Evolutionary conservation across 1,139 yeast genomes (phyloP).

Genomic region (Ogataea hybrid): DNA sequence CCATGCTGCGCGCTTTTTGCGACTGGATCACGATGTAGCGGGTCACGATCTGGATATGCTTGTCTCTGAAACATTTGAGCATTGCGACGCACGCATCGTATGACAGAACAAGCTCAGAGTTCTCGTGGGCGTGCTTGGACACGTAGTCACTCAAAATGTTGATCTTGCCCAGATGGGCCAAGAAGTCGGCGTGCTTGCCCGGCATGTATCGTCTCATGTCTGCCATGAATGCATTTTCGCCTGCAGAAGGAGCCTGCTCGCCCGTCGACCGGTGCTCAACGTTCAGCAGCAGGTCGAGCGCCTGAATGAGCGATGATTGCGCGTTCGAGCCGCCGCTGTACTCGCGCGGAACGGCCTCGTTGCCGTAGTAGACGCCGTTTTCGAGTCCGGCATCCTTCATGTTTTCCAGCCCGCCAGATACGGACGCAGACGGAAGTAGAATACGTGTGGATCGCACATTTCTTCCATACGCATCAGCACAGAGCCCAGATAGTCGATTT

Average conservation of each 20-base stretch:
- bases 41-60: slow-evolving; percentile 89
- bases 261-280: slow-evolving; percentile 83
- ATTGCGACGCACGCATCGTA: slow-evolving; percentile 91
- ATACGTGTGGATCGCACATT: slow-evolving; percentile 92
- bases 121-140: slow-evolving; percentile 34
- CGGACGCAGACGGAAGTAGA: slow-evolving; percentile 83
- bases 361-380: slow-evolving; percentile 75
- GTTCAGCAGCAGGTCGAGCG: slow-evolving; percentile 71
- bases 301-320: slow-evolving; percentile 85
- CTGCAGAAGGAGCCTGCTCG: slow-evolving; percentile 36
- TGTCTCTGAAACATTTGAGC: slow-evolving; percentile 86
- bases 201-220: slow-evolving; percentile 94
- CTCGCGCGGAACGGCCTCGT: slow-evolving; percentile 53
- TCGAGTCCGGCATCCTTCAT: slow-evolving; percentile 84
- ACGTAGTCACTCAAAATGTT: slow-evolving; percentile 69
- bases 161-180: slow-evolving; percentile 53
- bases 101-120: slow-evolving; percentile 62
- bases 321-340: slow-evolving; percentile 95
- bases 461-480: slow-evolving; percentile 84
- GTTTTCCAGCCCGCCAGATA: slow-evolving; percentile 91
- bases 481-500: slow-evolving; percentile 72
- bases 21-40: slow-evolving; percentile 83
- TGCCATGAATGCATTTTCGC: slow-evolving; percentile 62
- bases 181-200: slow-evolving; percentile 71
- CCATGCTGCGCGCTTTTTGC: slow-evolving; percentile 47